These are phyloP conservation scores for Fusarium tupiense DNA, from an alignment of 2,329 filamentous ascomycete genomes.

Conservation along the genomic window DNA sequence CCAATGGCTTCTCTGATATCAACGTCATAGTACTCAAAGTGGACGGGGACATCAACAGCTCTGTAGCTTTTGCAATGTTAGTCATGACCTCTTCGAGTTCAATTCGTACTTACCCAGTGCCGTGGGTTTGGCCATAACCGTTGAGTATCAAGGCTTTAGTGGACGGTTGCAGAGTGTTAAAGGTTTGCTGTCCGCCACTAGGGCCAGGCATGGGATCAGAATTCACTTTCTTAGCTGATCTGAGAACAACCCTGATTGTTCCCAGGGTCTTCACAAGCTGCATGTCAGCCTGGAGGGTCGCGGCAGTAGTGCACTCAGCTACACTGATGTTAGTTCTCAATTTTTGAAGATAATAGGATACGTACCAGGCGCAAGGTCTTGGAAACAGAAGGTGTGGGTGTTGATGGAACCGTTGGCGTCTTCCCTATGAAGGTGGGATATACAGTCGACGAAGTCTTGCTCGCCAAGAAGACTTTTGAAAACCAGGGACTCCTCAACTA, in stretches of 20 bases:
- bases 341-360: background rate
- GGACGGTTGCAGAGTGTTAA: background rate
- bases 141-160: background rate
- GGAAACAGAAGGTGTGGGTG: background rate
- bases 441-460: background rate
- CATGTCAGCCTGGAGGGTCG: background rate
- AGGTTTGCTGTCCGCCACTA: background rate
- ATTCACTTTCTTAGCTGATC: background rate
- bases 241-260: background rate
- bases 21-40: background rate
- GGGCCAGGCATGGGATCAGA: background rate
- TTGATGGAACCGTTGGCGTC: background rate
- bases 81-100: background rate
- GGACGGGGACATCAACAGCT: background rate
- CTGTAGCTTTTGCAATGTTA: background rate
- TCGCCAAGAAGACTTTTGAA: background rate
- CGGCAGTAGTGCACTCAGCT: background rate
- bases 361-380: background rate
- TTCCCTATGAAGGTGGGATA: background rate
- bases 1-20: background rate
- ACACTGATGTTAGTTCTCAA: background rate
- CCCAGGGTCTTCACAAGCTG: background rate
- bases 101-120: background rate
- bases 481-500: background rate
- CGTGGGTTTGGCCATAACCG: background rate